A percentile compares a stretch with the other conserved stretches of the same genome.
phyloP scores from a whole-genome alignment of 345 rosid genomes.

The Clarkia xantiana region DNA sequence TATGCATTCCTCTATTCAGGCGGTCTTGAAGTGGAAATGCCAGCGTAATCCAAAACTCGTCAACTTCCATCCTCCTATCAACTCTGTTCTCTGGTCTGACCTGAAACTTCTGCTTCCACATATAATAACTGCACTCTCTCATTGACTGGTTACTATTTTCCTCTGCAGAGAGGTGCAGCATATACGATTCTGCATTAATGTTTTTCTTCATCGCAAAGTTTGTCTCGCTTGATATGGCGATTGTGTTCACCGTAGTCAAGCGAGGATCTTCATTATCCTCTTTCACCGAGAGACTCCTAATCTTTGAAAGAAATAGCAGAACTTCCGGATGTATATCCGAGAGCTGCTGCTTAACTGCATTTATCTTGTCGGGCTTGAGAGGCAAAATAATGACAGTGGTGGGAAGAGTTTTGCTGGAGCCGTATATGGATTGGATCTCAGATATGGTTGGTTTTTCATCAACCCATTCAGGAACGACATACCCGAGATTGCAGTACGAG shows the following conservation, averaged over 20 bases:
- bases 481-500: constrained; percentile 45
- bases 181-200: constrained; percentile 57
- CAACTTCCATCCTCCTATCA: constrained; percentile 51
- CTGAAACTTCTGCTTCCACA: constrained; percentile 68
- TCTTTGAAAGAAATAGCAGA: constrained; percentile 44
- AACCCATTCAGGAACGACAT: constrained; percentile 72
- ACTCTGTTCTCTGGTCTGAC: constrained; percentile 37
- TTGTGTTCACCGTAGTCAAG: constrained; percentile 26
- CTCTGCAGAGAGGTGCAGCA: constrained; percentile 39
- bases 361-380: constrained; percentile 43
- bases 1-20: constrained; percentile 25
- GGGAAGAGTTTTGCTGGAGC: constrained; percentile 31
- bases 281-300: constrained; percentile 50
- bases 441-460: constrained; percentile 34
- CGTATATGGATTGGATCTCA: constrained; percentile 37
- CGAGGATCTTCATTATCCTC: constrained; percentile 33
- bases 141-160: constrained; percentile 11
- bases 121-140: constrained; percentile 35
- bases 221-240: constrained; percentile 44
- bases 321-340: constrained; percentile 58
- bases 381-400: constrained; percentile 51
- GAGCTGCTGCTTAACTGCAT: constrained; percentile 56
- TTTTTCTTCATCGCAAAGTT: constrained; percentile 42
- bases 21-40: constrained; percentile 60
- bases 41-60: constrained; percentile 53